Evolutionary conservation across 331 rosid genomes (phyloP).

Genomic region (Saraca asoca): DNA sequence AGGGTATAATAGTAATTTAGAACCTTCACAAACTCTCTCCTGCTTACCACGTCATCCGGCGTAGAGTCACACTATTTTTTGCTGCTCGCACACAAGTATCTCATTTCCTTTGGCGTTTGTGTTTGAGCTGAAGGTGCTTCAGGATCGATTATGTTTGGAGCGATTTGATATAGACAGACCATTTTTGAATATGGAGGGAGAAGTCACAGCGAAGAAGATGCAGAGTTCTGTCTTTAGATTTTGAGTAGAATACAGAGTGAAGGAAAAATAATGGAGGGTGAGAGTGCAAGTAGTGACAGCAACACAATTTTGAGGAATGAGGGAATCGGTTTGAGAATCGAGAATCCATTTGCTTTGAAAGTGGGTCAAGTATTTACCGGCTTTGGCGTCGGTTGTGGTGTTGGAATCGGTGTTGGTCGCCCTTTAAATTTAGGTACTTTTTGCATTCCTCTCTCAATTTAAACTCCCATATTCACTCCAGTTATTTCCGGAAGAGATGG

Average conservation of each 20-base stretch:
- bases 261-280: conserved; percentile 55
- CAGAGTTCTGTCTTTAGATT: not conserved
- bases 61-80: no score
- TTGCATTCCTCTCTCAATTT: not conserved
- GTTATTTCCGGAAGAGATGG: conserved; percentile 39
- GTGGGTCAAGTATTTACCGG: conserved; percentile 98
- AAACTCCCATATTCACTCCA: not conserved
- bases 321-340: conserved; percentile 39
- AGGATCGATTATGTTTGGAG: no score
- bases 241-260: conserved; percentile 50
- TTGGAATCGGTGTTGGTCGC: conserved; percentile 95
- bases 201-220: not conserved
- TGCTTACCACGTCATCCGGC: no score
- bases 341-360: conserved; percentile 91
- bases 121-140: no score
- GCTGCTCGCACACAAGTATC: no score
- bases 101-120: no score
- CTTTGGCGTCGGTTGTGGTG: conserved; percentile 94
- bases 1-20: no score
- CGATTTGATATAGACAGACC: no score
- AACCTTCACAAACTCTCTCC: no score
- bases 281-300: conserved; percentile 16
- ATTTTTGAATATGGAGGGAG: conserved; percentile 1
- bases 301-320: conserved; percentile 33
- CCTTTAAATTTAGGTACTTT: conserved; percentile 82